These are phyloP conservation scores for Nigrograna mackinnonii DNA, from an alignment of 2,329 filamentous ascomycete species.

Conservation along the genomic window DNA sequence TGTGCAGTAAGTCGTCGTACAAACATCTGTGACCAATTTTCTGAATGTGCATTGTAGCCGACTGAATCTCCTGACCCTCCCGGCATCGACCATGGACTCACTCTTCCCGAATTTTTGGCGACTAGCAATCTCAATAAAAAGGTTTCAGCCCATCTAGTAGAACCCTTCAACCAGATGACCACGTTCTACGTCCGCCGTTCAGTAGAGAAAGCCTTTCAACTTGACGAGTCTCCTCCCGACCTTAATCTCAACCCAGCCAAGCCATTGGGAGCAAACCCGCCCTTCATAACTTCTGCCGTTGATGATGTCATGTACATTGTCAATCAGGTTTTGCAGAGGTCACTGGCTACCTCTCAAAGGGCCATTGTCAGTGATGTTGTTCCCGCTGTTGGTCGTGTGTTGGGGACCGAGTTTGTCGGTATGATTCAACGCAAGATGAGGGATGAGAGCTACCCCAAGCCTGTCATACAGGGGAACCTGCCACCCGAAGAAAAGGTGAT, in stretches of 20 bases:
- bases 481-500: conserved; percentile 89
- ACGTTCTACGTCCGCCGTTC: conserved; percentile 96
- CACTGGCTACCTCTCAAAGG: conserved; percentile 82
- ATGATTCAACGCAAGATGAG: conserved; percentile 99
- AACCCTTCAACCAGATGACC: conserved; percentile 88
- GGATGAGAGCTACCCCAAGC: conserved; percentile 88
- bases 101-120: conserved; percentile 72
- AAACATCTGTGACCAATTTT: conserved; percentile 8
- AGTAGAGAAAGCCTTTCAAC: conserved; percentile 95
- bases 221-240: conserved; percentile 84
- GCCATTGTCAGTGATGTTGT: conserved; percentile 77
- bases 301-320: conserved; percentile 99
- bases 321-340: conserved; percentile 85
- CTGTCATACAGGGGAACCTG: conserved; percentile 74
- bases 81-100: conserved; percentile 57
- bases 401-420: conserved; percentile 88
- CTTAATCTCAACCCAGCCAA: conserved; percentile 76
- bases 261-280: conserved; percentile 74
- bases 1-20: conserved; percentile 66
- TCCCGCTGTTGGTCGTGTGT: conserved; percentile 76
- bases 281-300: conserved; percentile 91
- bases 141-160: conserved; percentile 71
- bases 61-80: conserved; percentile 54
- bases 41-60: conserved; percentile 25
- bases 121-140: conserved; percentile 83